Evolutionary conservation across 108 stramenopile species (phyloP), one percentile per base, ranked within the genome.

Genomic region (Nitzschia sp.): DNA sequence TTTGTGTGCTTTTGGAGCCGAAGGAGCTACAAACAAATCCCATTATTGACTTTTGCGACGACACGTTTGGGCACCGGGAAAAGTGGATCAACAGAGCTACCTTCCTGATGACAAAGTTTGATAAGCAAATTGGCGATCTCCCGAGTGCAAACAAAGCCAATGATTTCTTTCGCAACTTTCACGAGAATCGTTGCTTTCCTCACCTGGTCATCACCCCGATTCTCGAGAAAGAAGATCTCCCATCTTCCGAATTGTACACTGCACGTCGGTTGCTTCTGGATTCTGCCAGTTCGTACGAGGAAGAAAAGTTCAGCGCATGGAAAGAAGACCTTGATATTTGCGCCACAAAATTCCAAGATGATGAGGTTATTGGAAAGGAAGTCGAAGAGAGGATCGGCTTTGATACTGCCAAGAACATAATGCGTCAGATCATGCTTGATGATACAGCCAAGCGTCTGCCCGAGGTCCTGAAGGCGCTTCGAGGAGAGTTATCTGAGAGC

Each of bases 21-120:
- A 90, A 83, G 60, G 89, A 90, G 41, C 87, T 85, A 52, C 71
- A 82, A 9, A 85, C 82, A 0, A 90, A 90, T 55, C 69, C 80
- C 22, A 87, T 90, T 41, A 72, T 90, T 45, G 72, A 85, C 26
- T 85, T 90, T 45, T 85, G 84, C 61, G 89, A 90, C 48, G 73
- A 78, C 36, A 87, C 70, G 15, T 76, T 90, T 69, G 83, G 80
- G 48, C 53, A 72, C 15, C 46, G 78, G 19, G 50, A 71, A 2
- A 69, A 81, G 44, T 90, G 89, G 89, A 79, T 69, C 11, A 26
- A 75, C 4, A 62, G 82, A 62, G 80, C 86, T 2, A 90, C 83
- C 52, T 75, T 90, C 27, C 47, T 90, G 11, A 90, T 90, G 89
- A 87, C 86, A 17, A 90, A 90, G 54, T 90, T 85, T 58, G 89